Base-by-base conservation (phyloP, 352 stramenopile species). In the Pythium monospermum region DNA sequence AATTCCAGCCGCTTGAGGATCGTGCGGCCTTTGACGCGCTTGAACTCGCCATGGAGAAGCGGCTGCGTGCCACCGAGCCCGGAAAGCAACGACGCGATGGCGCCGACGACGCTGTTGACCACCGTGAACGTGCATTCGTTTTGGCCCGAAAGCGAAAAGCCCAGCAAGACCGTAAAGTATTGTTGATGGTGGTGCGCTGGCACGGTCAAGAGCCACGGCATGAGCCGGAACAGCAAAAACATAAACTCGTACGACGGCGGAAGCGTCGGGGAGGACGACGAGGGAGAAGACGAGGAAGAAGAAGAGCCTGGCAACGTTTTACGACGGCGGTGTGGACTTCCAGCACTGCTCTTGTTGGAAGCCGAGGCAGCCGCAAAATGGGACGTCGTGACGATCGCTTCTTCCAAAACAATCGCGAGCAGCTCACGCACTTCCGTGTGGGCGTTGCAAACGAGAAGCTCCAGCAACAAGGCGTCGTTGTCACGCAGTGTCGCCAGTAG, bases 51-150 rank as follows among this genome's bases (percentile, higher is more conserved):
- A 32, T 81, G 69, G 3, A 93, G 66, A 28, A 93, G 35, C 11
- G 73, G 76, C 45, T 90, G 82, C 0, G 76, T 76, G 12, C 50
- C 58, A 21, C 65, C 74, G 2, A 87, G 39, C 0, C 80, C 83
- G 3, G 75, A 89, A 23, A 90, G 60, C 4, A 93, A 56, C 13
- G 69, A 65, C 6, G 87, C 80, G 40, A 93, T 79, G 2, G 80
- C 76, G 40, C 83, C 83, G 12, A 91, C 77, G 15, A 91, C 83
- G 21, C 80, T 86, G 39, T 93, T 91, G 11, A 90, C 77, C 18
- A 91, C 77, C 22, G 88, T 67, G 43, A 93, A 93, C 8, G 70
- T 80, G 37, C 77, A 78, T 73, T 93, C 83, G 50, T 91, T 90
- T 26, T 82, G 66, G n/a, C 80, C 83, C 4, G 75, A 83, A 23